Evolutionary conservation across 441 rosid genomes (phyloP).

Genomic region (Adansonia rubrostipa): DNA sequence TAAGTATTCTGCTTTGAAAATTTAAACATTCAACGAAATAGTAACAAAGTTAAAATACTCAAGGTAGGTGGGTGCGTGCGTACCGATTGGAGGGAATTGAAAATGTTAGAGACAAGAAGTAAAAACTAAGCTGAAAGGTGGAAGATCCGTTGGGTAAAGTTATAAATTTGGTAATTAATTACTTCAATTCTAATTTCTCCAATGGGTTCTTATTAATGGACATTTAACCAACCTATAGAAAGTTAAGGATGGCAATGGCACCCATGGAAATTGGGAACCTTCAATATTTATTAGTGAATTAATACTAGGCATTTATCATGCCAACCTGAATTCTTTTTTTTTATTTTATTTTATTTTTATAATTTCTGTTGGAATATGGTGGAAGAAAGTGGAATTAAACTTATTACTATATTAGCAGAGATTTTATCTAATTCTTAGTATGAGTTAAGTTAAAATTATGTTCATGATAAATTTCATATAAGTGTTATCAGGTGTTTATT

Average conservation of each 20-base stretch:
- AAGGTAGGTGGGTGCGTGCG: not conserved
- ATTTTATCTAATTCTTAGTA: too few relatives aligned
- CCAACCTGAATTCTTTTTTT: not conserved
- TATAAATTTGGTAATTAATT: conserved; percentile 4
- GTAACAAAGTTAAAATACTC: not conserved
- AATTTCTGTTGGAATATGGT: too few relatives aligned
- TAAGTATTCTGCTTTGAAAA: not conserved
- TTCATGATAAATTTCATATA: too few relatives aligned
- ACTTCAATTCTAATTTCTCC: not conserved
- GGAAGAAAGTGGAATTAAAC: too few relatives aligned
- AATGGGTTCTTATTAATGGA: not conserved
- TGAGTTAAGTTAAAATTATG: too few relatives aligned
- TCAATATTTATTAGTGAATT: too few relatives aligned
- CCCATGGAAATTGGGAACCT: too few relatives aligned
- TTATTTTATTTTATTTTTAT: not conserved
- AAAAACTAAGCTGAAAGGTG: not conserved
- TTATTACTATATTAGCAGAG: too few relatives aligned
- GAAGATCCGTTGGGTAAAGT: not conserved
- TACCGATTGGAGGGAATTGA: not conserved
- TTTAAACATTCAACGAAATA: not conserved
- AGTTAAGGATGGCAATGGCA: not conserved
- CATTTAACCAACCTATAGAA: not conserved
- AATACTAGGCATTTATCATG: too few relatives aligned
- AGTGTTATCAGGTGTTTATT: too few relatives aligned
- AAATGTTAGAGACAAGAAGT: not conserved